phyloP scores from a whole-genome alignment of 2,329 filamentous ascomycete species.

The Myotisia sp. region DNA sequence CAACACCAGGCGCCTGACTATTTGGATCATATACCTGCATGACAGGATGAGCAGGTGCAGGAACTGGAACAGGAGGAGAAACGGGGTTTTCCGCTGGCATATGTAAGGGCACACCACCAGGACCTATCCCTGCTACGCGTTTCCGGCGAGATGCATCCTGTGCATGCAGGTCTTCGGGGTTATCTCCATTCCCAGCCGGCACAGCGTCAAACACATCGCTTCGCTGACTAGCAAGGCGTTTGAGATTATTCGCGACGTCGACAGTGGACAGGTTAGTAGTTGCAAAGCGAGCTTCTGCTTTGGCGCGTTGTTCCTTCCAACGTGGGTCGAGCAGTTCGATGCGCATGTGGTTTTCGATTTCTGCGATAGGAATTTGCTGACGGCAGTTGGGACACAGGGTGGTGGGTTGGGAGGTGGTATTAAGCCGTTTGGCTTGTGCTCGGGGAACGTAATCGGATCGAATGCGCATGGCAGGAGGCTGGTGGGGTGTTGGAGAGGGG shows the following conservation, averaged over 20 bases:
- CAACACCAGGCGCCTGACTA: conserved; percentile 38
- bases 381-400: conserved; percentile 86
- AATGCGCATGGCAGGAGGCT: conserved; percentile 65
- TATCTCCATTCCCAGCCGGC: conserved; percentile 26
- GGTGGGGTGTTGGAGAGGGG: conserved; percentile 22
- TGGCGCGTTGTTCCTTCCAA: conserved; percentile 92
- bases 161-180: conserved; percentile 54
- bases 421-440: conserved; percentile 57
- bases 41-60: background rate
- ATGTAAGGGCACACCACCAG: conserved; percentile 42
- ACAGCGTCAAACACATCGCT: conserved; percentile 67
- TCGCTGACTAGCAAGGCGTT: conserved; percentile 80
- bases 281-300: conserved; percentile 67
- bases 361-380: conserved; percentile 71
- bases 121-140: conserved; percentile 44
- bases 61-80: conserved; percentile 1
- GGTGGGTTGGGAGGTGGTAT: conserved; percentile 44
- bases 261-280: conserved; percentile 74
- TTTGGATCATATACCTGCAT: conserved; percentile 47
- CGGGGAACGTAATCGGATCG: conserved; percentile 84
- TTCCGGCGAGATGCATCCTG: conserved; percentile 66
- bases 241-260: conserved; percentile 86
- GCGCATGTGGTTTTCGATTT: conserved; percentile 84
- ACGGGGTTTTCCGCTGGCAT: conserved; percentile 2
- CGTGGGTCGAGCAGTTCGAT: conserved; percentile 87